Evolutionary conservation across 805 yeast genomes (phyloP).

Genomic region (Candida michaelii): DNA sequence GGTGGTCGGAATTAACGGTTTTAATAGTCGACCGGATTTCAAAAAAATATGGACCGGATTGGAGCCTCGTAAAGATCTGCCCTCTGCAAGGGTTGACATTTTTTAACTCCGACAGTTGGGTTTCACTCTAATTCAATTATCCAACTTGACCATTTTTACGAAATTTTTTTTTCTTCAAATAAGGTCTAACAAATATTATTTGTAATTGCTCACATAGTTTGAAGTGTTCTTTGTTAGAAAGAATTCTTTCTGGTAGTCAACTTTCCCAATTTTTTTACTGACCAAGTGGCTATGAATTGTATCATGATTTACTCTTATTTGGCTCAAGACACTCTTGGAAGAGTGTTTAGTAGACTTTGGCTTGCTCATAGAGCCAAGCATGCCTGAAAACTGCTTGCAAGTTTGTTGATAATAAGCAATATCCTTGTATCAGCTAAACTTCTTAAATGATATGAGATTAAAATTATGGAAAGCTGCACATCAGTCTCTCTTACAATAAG

Average conservation of each 20-base stretch:
- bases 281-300: conserved; percentile 56
- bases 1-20: too few species aligned
- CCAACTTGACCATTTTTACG: too few species aligned
- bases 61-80: too few species aligned
- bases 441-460: conserved; percentile 43
- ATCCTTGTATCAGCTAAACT: conserved; percentile 32
- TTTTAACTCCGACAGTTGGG: too few species aligned
- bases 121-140: too few species aligned
- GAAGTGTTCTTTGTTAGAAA: too few species aligned
- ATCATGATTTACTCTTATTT: conserved; percentile 22
- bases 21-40: too few species aligned
- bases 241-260: conserved; percentile 45
- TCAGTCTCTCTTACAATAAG: conserved; percentile 57
- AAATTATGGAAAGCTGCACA: conserved; percentile 54
- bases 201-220: too few species aligned
- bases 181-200: too few species aligned
- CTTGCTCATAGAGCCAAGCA: conserved; percentile 95
- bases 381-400: conserved; percentile 73
- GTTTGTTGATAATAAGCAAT: conserved; percentile 42
- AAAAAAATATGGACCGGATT: too few species aligned
- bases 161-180: too few species aligned
- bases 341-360: conserved; percentile 48
- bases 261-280: conserved; percentile 62
- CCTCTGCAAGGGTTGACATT: too few species aligned
- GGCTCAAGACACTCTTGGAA: conserved; percentile 40